These are phyloP conservation scores for Cyberlindnera suaveolens DNA, from an alignment of 805 yeast species.

Conservation along the genomic window DNA sequence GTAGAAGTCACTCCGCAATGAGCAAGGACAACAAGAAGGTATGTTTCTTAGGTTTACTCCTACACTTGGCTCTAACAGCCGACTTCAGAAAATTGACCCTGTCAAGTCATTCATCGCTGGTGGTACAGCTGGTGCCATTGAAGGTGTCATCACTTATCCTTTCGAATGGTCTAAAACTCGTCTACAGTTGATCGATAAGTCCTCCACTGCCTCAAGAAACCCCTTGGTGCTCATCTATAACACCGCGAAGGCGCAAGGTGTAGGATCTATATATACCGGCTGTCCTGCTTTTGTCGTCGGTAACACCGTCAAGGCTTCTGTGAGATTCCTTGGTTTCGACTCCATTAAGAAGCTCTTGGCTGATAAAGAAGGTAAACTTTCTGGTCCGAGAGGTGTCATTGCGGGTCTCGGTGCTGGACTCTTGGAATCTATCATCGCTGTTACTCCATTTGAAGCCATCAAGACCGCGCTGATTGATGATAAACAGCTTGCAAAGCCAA, in stretches of 20 bases:
- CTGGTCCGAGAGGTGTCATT: conserved; percentile 85
- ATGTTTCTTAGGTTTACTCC: neutral
- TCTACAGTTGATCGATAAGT: conserved; percentile 70
- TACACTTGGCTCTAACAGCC: neutral
- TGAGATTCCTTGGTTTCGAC: conserved; percentile 89
- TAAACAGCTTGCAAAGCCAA: conserved; percentile 68
- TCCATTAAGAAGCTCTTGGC: conserved; percentile 68
- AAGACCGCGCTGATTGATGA: conserved; percentile 95
- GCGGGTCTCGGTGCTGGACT: conserved; percentile 99
- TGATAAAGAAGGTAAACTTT: conserved; percentile 80
- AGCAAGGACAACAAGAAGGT: conserved; percentile 1
- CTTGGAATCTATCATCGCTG: conserved; percentile 85
- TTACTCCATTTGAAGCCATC: conserved; percentile 95
- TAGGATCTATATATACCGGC: conserved; percentile 79
- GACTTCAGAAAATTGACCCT: conserved; percentile 48
- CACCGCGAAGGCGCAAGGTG: conserved; percentile 73
- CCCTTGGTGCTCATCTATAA: conserved; percentile 77
- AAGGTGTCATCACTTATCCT: conserved; percentile 89
- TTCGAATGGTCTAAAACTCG: conserved; percentile 96
- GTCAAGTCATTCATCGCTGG: conserved; percentile 87
- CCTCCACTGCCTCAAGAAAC: conserved; percentile 63
- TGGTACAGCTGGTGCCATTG: conserved; percentile 94
- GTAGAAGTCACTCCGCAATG: no score
- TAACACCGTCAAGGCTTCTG: conserved; percentile 94
- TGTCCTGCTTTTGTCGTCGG: conserved; percentile 97